These are phyloP conservation scores for Xylaria sp. DNA, from an alignment of 2,329 filamentous ascomycete genomes.

Conservation along the genomic window DNA sequence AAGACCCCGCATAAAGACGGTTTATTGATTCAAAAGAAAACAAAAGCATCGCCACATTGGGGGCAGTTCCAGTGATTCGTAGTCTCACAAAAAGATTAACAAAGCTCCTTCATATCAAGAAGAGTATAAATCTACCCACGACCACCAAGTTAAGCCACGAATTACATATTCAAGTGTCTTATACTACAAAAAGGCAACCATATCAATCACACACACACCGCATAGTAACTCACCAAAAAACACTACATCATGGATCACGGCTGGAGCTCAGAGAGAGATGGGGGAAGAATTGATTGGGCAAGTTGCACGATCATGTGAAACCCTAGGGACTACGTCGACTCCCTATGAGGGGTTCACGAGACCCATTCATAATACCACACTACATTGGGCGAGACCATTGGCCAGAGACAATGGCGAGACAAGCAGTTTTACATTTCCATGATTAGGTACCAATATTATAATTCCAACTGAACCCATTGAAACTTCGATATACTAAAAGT, in stretches of 20 bases:
- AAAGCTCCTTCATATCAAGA: background rate
- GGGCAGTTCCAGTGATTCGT: background rate
- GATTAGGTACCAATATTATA: background rate
- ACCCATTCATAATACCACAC: background rate
- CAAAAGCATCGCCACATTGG: background rate
- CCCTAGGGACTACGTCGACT: background rate
- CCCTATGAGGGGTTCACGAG: background rate
- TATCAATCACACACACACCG: background rate
- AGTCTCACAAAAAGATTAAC: background rate
- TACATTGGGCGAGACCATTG: background rate
- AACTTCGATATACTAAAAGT: no score
- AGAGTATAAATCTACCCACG: background rate
- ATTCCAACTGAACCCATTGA: background rate
- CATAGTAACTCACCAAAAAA: background rate
- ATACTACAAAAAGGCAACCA: background rate
- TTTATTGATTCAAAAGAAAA: background rate
- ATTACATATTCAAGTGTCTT: background rate
- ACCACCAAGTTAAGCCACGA: background rate
- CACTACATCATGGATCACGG: background rate
- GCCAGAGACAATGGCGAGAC: background rate
- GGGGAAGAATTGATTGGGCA: conserved; percentile 6
- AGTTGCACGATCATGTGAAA: conserved; percentile 13
- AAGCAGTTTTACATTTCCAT: background rate
- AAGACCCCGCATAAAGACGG: background rate
- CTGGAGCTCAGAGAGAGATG: background rate